Conservation (phyloP, 2,329 filamentous ascomycete species). For the Colletotrichum sp. region DNA sequence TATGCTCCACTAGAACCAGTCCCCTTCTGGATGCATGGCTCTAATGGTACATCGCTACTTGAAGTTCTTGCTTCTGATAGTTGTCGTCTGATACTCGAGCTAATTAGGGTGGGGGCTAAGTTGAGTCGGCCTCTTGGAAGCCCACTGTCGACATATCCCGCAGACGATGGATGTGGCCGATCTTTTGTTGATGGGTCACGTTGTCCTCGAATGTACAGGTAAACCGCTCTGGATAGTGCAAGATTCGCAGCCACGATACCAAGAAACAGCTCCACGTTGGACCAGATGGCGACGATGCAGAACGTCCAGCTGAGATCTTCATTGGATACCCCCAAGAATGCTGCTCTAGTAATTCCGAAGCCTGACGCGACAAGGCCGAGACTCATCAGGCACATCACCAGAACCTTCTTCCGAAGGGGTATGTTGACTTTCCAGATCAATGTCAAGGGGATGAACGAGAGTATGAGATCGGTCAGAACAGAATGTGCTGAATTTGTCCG, state of each 20-base stretch:
- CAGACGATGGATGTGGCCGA: neutral
- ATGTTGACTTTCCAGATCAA: slow-evolving; percentile 36
- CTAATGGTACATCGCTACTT: too few species aligned
- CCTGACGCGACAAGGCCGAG: slow-evolving; percentile 28
- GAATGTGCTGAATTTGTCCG: slow-evolving; percentile 22
- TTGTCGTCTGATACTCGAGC: too few species aligned
- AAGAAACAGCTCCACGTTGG: slow-evolving; percentile 38
- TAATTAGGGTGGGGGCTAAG: too few species aligned
- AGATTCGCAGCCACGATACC: slow-evolving; percentile 40
- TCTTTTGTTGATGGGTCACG: neutral
- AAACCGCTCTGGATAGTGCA: slow-evolving; percentile 26
- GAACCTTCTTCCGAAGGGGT: slow-evolving; percentile 29
- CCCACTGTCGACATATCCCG: neutral
- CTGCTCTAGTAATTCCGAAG: slow-evolving; percentile 25
- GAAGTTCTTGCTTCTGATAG: too few species aligned
- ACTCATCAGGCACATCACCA: slow-evolving; percentile 33
- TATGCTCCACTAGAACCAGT: too few species aligned
- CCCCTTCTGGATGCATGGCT: too few species aligned
- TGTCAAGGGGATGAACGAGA: slow-evolving; percentile 29
- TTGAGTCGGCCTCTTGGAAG: too few species aligned
- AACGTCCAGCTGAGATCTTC: slow-evolving; percentile 30
- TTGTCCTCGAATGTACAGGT: slow-evolving; percentile 12
- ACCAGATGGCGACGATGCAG: slow-evolving; percentile 39
- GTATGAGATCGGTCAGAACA: slow-evolving; percentile 27
- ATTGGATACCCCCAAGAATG: slow-evolving; percentile 23